phyloP scores from a whole-genome alignment of 2,329 filamentous ascomycete genomes.

The Pestalotiopsis sp. region DNA sequence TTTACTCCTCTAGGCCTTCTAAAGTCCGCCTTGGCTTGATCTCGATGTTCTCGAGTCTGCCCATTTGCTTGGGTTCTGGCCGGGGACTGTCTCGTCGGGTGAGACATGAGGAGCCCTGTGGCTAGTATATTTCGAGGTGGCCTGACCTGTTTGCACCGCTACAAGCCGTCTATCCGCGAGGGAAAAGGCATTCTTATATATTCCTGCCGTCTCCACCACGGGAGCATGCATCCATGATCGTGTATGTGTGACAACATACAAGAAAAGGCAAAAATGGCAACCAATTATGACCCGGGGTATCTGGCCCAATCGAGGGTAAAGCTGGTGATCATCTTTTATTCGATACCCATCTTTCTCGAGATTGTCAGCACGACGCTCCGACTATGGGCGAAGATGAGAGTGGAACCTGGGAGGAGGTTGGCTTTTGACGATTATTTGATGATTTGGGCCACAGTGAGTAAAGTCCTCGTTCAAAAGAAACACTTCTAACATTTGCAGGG shows the following conservation, averaged over 20 bases:
- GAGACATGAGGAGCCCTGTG: background rate
- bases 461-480: background rate
- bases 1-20: background rate
- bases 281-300: conserved; percentile 14
- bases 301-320: conserved; percentile 22
- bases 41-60: background rate
- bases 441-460: conserved; percentile 26
- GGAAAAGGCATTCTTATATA: background rate
- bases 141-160: background rate
- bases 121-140: background rate
- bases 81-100: background rate
- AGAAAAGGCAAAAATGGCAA: background rate
- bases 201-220: background rate
- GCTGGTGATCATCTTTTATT: conserved; percentile 20
- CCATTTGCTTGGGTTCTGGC: background rate
- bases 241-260: background rate
- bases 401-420: conserved; percentile 16
- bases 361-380: conserved; percentile 22
- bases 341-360: conserved; percentile 25
- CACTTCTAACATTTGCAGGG: background rate
- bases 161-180: background rate
- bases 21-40: background rate
- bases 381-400: conserved; percentile 22
- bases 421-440: conserved; percentile 28
- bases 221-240: background rate